A percentile compares a stretch with the other conserved stretches of the same genome.
Evolutionary conservation across 2,329 filamentous ascomycete genomes (phyloP).

Genomic region (Claviceps arundinis): DNA sequence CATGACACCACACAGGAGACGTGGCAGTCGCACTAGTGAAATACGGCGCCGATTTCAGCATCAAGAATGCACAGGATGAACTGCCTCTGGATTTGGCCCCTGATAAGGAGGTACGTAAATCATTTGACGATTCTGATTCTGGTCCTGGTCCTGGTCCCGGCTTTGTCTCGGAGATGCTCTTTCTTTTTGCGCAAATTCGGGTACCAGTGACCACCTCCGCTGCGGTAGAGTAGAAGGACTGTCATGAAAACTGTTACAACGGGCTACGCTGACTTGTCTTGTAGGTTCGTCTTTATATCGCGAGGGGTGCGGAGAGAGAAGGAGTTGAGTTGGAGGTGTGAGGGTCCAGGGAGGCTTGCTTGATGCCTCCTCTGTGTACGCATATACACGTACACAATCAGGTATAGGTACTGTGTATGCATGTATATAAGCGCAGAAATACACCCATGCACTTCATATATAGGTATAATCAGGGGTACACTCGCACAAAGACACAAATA

Average conservation of each 20-base stretch:
- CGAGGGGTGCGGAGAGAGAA: slow-evolving; percentile 68
- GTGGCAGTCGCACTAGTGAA: slow-evolving; percentile 72
- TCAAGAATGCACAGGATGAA: slow-evolving; percentile 57
- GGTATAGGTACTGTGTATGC: background rate
- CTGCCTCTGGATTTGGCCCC: slow-evolving; percentile 73
- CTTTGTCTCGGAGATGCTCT: too few relatives aligned
- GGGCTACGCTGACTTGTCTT: slow-evolving; percentile 1
- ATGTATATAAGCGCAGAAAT: too few relatives aligned
- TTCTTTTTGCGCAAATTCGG: too few relatives aligned
- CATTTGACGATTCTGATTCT: too few relatives aligned
- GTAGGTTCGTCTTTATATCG: slow-evolving; percentile 62
- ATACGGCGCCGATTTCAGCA: slow-evolving; percentile 69
- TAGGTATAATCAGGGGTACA: too few relatives aligned
- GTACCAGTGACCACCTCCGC: too few relatives aligned
- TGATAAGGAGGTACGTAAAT: slow-evolving; percentile 57
- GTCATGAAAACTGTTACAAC: background rate
- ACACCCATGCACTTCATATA: too few relatives aligned
- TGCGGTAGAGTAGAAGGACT: too few relatives aligned
- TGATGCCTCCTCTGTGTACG: background rate
- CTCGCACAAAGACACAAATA: too few relatives aligned
- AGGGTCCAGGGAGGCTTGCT: background rate
- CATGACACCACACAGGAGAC: slow-evolving; percentile 42
- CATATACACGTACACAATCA: background rate
- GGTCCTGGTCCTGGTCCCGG: too few relatives aligned
- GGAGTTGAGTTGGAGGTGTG: slow-evolving; percentile 49